Percentiles rank a stretch among this genome's conserved stretches.
phyloP scores from a whole-genome alignment of 805 yeast genomes.

The Metschnikowia baotianmanensis region DNA sequence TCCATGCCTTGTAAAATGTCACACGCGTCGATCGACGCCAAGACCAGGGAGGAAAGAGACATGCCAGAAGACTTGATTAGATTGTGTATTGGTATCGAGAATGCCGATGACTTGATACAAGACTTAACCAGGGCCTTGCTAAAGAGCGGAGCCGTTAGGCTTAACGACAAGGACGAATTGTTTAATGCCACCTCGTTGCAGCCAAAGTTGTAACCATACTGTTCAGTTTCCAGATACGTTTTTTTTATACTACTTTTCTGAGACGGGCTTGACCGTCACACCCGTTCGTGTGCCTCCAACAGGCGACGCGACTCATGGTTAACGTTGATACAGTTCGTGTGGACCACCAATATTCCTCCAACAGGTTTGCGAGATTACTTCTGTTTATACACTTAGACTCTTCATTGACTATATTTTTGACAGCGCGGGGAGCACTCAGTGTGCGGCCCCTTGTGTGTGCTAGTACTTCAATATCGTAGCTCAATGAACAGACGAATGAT shows the following conservation, averaged over 20 bases:
- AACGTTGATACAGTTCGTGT: not conserved
- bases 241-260: not conserved
- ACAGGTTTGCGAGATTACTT: slow-evolving; percentile 17
- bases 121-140: slow-evolving; percentile 73
- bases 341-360: slow-evolving; percentile 10
- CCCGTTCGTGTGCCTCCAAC: slow-evolving; percentile 13
- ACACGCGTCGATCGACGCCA: slow-evolving; percentile 92
- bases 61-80: slow-evolving; percentile 91
- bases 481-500: too few relatives aligned
- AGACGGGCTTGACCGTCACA: not conserved
- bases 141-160: slow-evolving; percentile 57
- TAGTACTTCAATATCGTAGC: too few relatives aligned
- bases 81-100: slow-evolving; percentile 89
- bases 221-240: not conserved
- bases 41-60: slow-evolving; percentile 81
- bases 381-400: not conserved
- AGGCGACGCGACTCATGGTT: slow-evolving; percentile 6
- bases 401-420: too few relatives aligned
- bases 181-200: slow-evolving; percentile 37
- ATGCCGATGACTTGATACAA: slow-evolving; percentile 72
- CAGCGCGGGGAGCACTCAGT: too few relatives aligned
- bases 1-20: slow-evolving; percentile 96
- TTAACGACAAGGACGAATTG: slow-evolving; percentile 40
- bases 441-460: too few relatives aligned
- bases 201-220: slow-evolving; percentile 22